Conservation (phyloP, 2,329 filamentous ascomycete species). For the Xylariales sp. region DNA sequence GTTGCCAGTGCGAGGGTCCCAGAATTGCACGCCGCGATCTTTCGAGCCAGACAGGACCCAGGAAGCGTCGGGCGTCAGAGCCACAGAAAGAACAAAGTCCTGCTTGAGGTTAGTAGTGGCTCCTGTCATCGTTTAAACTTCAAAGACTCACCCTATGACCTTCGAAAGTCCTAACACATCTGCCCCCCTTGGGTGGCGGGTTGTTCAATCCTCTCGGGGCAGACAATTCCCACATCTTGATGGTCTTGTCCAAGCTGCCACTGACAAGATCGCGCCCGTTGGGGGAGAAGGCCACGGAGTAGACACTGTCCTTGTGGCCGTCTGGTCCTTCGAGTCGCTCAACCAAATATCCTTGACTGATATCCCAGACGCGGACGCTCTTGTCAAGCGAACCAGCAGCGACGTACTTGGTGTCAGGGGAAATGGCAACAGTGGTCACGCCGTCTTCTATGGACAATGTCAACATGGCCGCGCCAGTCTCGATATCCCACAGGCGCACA, state of each 20-base stretch:
- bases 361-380: slow-evolving; percentile 97
- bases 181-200: slow-evolving; percentile 72
- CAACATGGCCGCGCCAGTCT: slow-evolving; percentile 74
- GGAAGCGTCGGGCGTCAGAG: slow-evolving; percentile 84
- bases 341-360: slow-evolving; percentile 76
- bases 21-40: slow-evolving; percentile 96
- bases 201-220: slow-evolving; percentile 64
- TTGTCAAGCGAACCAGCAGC: slow-evolving; percentile 94
- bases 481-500: slow-evolving; percentile 93
- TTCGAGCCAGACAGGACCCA: slow-evolving; percentile 98
- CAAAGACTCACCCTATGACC: slow-evolving; percentile 74
- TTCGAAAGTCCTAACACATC: slow-evolving; percentile 95
- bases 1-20: slow-evolving; percentile 89
- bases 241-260: slow-evolving; percentile 93
- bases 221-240: slow-evolving; percentile 97
- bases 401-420: slow-evolving; percentile 88
- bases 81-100: slow-evolving; percentile 96
- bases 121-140: too few species aligned
- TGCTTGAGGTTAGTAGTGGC: slow-evolving; percentile 35
- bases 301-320: slow-evolving; percentile 95
- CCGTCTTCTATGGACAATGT: slow-evolving; percentile 93
- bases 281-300: slow-evolving; percentile 92
- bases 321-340: slow-evolving; percentile 90
- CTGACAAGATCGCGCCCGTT: slow-evolving; percentile 90
- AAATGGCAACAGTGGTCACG: slow-evolving; percentile 95